phyloP scores from a whole-genome alignment of 2,329 filamentous ascomycete genomes.

The Talaromyces sp. region DNA sequence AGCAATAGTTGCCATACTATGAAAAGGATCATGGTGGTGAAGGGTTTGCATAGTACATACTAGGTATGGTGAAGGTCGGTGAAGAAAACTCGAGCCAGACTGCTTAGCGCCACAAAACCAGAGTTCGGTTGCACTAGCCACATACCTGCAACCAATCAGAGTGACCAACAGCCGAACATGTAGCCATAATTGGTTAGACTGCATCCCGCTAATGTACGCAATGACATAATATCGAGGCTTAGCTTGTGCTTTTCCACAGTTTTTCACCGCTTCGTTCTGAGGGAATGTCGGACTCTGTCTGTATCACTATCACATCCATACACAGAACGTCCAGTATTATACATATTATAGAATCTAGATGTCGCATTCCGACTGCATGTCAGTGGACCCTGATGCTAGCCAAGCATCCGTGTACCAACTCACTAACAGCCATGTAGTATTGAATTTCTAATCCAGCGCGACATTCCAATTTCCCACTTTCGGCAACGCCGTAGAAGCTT shows the following conservation, averaged over 20 bases:
- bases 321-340: no score
- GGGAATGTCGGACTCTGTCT: conserved; percentile 1
- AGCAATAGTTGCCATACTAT: not conserved
- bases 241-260: not conserved
- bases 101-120: conserved; percentile 9
- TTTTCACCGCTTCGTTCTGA: conserved; percentile 11
- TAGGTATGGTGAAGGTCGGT: not conserved
- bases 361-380: not conserved
- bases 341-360: not conserved
- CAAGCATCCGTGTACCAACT: not conserved
- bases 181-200: not conserved
- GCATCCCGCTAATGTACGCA: conserved; percentile 2
- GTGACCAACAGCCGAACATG: not conserved
- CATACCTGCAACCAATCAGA: not conserved
- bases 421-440: not conserved
- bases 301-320: not conserved
- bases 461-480: not conserved
- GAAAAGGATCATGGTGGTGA: not conserved
- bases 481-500: conserved; percentile 8
- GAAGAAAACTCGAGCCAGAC: not conserved
- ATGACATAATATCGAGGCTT: conserved; percentile 12
- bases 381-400: not conserved
- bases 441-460: not conserved
- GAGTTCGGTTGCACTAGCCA: conserved; percentile 8
- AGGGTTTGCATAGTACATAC: not conserved